Percentiles rank a stretch among this genome's conserved stretches.
Conservation (phyloP, 768 basidiomycete species). For the Tricholoma sp. region DNA sequence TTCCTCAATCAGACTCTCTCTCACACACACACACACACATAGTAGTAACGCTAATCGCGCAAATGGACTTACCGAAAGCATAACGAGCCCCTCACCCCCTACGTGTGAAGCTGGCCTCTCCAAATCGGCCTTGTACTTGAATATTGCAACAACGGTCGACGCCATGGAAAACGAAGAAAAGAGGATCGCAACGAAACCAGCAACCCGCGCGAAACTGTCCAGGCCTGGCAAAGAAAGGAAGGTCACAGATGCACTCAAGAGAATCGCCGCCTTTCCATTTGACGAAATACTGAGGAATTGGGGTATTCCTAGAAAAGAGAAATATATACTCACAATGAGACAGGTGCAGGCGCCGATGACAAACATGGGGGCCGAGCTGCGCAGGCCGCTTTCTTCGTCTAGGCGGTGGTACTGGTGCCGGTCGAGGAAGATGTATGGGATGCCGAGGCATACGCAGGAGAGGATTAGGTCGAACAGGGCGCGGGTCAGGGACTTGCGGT, state of each 20-base stretch:
- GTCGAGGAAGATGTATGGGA: conserved; percentile 71
- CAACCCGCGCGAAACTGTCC: conserved; percentile 56
- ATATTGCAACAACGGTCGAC: conserved; percentile 62
- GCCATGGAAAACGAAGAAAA: conserved; percentile 68
- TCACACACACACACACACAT: too few species aligned
- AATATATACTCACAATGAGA: conserved; percentile 45
- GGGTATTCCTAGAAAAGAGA: conserved; percentile 1
- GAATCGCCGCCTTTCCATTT: conserved; percentile 67
- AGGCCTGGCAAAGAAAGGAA: conserved; percentile 76
- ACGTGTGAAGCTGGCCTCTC: conserved; percentile 43
- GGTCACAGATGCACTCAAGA: conserved; percentile 77
- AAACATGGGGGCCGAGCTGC: conserved; percentile 51
- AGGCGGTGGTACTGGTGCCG: conserved; percentile 42
- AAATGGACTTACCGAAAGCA: conserved; percentile 36
- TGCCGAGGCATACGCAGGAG: conserved; percentile 65
- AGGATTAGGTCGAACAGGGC: conserved; percentile 52
- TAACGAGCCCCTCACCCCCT: conserved; percentile 53
- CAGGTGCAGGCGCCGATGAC: conserved; percentile 62
- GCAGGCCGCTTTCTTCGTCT: conserved; percentile 57
- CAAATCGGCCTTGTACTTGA: conserved; percentile 65
- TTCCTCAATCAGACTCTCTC: neutral
- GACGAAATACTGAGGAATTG: conserved; percentile 14
- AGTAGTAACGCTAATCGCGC: too few species aligned
- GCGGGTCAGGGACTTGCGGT: conserved; percentile 40
- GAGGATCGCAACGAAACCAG: conserved; percentile 62